These are phyloP conservation scores for Butyriboletus loyo DNA, from an alignment of 768 basidiomycete genomes.

Conservation along the genomic window DNA sequence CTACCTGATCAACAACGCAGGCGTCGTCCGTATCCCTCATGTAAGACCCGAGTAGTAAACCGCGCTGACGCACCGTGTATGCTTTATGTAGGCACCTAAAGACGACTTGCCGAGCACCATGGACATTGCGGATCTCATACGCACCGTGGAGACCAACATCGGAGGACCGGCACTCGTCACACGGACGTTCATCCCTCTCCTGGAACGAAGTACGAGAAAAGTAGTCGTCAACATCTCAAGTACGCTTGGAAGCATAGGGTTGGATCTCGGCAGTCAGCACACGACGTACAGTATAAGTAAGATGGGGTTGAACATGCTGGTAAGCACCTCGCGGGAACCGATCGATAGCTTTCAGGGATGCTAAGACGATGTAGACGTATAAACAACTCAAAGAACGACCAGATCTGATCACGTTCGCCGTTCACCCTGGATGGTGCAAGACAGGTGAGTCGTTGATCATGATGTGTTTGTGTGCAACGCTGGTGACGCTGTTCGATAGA, in stretches of 20 bases:
- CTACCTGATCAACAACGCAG: slow-evolving; percentile 37
- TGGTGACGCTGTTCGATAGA: slow-evolving; percentile 10
- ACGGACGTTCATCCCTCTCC: slow-evolving; percentile 30
- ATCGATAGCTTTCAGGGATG: slow-evolving; percentile 19
- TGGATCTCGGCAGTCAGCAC: slow-evolving; percentile 25
- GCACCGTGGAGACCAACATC: slow-evolving; percentile 29
- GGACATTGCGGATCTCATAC: slow-evolving; percentile 14
- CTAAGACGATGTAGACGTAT: slow-evolving; percentile 25
- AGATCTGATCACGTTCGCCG: slow-evolving; percentile 27
- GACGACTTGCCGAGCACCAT: slow-evolving; percentile 28
- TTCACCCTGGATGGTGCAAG: slow-evolving; percentile 39
- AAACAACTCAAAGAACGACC: slow-evolving; percentile 34
- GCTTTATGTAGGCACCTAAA: slow-evolving; percentile 11
- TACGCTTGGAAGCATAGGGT: slow-evolving; percentile 33
- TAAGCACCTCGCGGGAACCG: slow-evolving; percentile 24
- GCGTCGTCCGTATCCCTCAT: slow-evolving; percentile 23
- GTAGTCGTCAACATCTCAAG: slow-evolving; percentile 34
- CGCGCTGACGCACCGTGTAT: neutral
- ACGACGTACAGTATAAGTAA: slow-evolving; percentile 34
- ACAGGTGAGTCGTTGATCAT: slow-evolving; percentile 20
- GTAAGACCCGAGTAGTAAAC: neutral
- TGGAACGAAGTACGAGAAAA: slow-evolving; percentile 30
- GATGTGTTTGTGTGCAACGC: neutral
- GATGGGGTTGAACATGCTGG: slow-evolving; percentile 19
- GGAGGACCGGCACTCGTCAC: slow-evolving; percentile 34